Base-by-base conservation (phyloP, 805 yeast species). In the Candida wancherniae region DNA sequence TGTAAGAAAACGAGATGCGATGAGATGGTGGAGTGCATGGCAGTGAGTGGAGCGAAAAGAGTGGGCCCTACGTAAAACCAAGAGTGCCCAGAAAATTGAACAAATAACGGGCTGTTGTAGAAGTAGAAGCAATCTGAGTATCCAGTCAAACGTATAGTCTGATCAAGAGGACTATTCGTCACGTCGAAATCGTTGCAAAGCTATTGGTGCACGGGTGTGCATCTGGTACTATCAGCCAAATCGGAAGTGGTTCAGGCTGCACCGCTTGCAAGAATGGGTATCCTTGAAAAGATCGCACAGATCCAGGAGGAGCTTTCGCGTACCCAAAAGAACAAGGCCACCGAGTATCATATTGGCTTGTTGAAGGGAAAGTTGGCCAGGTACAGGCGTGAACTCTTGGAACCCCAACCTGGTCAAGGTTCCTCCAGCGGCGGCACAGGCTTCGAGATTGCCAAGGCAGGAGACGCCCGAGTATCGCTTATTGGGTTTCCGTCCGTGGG, bases 401-500 rank as follows among this genome's bases (percentile, higher is more conserved):
- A 88, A 44, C 97, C 97, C 5, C 80, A 84, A 24, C 81, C 90
- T 1, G 85, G 86, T 0, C 71, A 77, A 15, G 73, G 80, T 3
- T 71, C 83, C 10, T 71, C 77, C 15, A 86, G 86, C 8, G 76
- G 75, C 34, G 95, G 95, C 2, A 80, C 78, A 34, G 95, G 95
- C 1, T 90, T 90, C 55, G 98, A 92, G 59, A 97, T 90, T 2
- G 77, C 86, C 25, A 90, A 92, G 57, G 81, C 92, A 26, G 97
- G 97, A 22, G 97, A 90, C 68, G 97, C 97, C 0, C 73, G 98
- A 46, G 95, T 86, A 2, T 94, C 94, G 12, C 67, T 90, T 33
- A 88, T 92, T 58, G 98, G 98, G 18, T 90, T 88, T 57, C 98
- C 98, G 11, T 88, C 97, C 1, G 98, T 92, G 15, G 98, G 98